phyloP scores from a whole-genome alignment of 306 rosid species.

The Cyclanthera cordifolia region DNA sequence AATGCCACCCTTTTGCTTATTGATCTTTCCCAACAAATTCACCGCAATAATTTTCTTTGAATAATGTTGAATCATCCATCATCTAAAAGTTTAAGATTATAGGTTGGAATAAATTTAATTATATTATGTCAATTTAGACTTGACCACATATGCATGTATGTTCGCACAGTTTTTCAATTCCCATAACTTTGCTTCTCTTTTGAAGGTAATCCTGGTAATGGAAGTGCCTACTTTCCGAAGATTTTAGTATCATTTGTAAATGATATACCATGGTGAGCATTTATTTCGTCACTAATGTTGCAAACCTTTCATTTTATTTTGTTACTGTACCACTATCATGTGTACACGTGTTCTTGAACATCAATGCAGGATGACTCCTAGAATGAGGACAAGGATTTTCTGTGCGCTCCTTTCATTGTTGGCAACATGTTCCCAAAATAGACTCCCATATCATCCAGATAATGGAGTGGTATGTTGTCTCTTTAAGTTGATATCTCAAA shows the following conservation, averaged over 20 bases:
- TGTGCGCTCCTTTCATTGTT: conserved; percentile 48
- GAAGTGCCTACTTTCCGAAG: conserved; percentile 43
- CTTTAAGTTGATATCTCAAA: neutral
- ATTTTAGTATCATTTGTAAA: conserved; percentile 31
- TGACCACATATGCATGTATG: neutral
- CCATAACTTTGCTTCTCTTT: conserved; percentile 15
- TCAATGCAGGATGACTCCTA: conserved; percentile 58
- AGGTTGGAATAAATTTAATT: no score
- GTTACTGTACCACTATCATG: neutral
- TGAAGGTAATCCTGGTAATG: conserved; percentile 56
- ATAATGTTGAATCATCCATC: no score
- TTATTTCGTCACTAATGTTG: conserved; percentile 17
- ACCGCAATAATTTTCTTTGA: neutral
- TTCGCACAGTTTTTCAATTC: conserved; percentile 6
- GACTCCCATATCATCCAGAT: conserved; percentile 59
- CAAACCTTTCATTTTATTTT: neutral
- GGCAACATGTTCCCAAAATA: conserved; percentile 59
- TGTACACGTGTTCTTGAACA: conserved; percentile 8
- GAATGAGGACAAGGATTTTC: conserved; percentile 41
- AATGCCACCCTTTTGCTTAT: neutral
- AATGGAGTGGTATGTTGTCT: conserved; percentile 37
- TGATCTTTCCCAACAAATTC: neutral
- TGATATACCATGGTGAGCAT: conserved; percentile 59
- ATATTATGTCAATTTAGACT: neutral
- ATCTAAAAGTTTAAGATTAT: no score